Conservation (phyloP, 2,329 filamentous ascomycete genomes). For the Botrytis porri region DNA sequence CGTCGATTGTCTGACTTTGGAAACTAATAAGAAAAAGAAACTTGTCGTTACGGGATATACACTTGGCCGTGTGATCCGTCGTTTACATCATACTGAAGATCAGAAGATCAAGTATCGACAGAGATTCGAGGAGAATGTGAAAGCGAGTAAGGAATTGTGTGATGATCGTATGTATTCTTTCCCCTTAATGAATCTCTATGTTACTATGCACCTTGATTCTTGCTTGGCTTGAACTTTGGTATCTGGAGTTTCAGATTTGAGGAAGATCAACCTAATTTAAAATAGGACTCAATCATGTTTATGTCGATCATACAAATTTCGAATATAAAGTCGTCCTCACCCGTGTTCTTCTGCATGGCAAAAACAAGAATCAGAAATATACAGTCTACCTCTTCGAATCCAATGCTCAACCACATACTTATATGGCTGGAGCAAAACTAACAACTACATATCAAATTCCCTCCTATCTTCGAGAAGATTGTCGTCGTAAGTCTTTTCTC, state of each 20-base stretch:
- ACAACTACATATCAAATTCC: conserved; percentile 36
- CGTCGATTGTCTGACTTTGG: conserved; percentile 40
- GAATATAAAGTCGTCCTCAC: conserved; percentile 61
- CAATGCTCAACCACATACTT: conserved; percentile 55
- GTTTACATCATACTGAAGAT: conserved; percentile 38
- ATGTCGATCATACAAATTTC: conserved; percentile 60
- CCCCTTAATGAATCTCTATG: neutral
- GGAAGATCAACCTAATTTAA: neutral
- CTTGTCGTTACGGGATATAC: conserved; percentile 25
- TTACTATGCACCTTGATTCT: neutral
- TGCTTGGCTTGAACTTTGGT: neutral
- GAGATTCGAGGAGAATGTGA: conserved; percentile 37
- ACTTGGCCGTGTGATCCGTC: conserved; percentile 26
- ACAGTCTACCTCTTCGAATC: conserved; percentile 64
- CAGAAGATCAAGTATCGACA: conserved; percentile 41
- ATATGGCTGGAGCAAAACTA: conserved; percentile 56
- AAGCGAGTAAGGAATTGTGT: conserved; percentile 44
- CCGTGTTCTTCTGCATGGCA: conserved; percentile 46
- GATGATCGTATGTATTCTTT: conserved; percentile 47
- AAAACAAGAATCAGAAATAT: conserved; percentile 56
- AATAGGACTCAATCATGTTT: conserved; percentile 61
- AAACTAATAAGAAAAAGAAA: conserved; percentile 35
- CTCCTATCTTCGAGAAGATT: conserved; percentile 40
- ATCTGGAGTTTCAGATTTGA: conserved; percentile 10
- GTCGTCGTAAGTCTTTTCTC: conserved; percentile 30